These are phyloP conservation scores for Aureobasidium mangrovei DNA, from an alignment of 2,329 filamentous ascomycete species.

Conservation along the genomic window DNA sequence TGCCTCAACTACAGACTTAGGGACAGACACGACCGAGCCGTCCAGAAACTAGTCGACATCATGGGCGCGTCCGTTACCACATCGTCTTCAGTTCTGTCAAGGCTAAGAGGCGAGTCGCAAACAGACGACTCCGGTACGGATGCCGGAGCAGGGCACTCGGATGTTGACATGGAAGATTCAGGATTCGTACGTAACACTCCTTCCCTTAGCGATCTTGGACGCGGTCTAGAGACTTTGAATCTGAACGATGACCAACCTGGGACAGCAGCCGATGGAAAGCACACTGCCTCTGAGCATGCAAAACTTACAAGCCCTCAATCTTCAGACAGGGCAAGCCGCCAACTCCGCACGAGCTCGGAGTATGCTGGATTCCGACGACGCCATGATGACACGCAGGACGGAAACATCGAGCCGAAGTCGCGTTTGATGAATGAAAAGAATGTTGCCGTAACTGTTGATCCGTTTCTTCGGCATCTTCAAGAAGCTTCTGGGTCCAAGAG, in stretches of 20 bases:
- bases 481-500: not conserved
- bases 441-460: too few relatives aligned
- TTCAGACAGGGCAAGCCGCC: conserved; percentile 19
- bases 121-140: conserved; percentile 12
- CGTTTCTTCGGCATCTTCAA: not conserved
- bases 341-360: not conserved
- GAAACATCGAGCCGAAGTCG: not conserved
- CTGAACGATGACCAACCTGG: not conserved
- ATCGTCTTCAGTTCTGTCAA: conserved; percentile 45
- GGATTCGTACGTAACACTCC: conserved; percentile 11
- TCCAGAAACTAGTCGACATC: conserved; percentile 62
- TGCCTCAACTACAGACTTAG: conserved; percentile 74
- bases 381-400: conserved; percentile 2
- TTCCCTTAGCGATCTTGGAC: not conserved
- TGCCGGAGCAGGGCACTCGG: conserved; percentile 1
- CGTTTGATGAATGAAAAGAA: not conserved
- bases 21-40: conserved; percentile 58
- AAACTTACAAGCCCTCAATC: conserved; percentile 32
- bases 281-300: conserved; percentile 22
- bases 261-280: not conserved
- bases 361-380: conserved; percentile 6
- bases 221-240: not conserved
- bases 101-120: conserved; percentile 8
- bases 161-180: conserved; percentile 6
- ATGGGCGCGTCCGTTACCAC: conserved; percentile 62